Conservation (phyloP, 2,329 filamentous ascomycete genomes). For the Paecilomyces niveus region DNA sequence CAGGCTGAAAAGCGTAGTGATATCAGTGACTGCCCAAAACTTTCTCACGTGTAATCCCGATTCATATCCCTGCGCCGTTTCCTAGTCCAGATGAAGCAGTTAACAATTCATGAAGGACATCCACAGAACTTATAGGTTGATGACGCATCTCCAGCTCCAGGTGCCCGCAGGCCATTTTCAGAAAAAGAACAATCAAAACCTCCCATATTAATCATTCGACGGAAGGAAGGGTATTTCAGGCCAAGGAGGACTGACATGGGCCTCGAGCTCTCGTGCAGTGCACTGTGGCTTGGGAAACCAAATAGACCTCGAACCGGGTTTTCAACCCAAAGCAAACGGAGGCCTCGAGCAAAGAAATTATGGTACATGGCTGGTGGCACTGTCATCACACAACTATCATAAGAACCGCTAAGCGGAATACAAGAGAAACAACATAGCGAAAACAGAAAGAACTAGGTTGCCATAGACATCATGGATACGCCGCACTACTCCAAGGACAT, state of each 20-base stretch:
- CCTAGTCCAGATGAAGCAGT: neutral
- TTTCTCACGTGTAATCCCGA: neutral
- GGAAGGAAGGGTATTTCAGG: neutral
- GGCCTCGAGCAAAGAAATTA: neutral
- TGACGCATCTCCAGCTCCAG: neutral
- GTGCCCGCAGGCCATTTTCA: neutral
- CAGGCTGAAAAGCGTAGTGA: neutral
- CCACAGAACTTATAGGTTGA: neutral
- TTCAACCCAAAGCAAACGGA: neutral
- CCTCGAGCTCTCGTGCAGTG: neutral
- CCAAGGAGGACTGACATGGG: neutral
- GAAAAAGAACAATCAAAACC: neutral
- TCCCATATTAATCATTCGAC: neutral
- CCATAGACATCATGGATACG: neutral
- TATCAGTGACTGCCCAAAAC: neutral
- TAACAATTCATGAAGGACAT: neutral
- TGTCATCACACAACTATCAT: slow-evolving; percentile 1
- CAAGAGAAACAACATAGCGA: neutral
- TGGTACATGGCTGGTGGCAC: slow-evolving; percentile 1
- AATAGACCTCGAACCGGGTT: neutral
- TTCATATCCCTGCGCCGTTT: neutral
- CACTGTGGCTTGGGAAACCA: neutral
- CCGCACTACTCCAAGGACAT: neutral
- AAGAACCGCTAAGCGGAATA: neutral
- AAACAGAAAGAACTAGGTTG: neutral